Percentiles rank a stretch among this genome's conserved stretches.
Conservation (phyloP, 1,284 basidiomycete genomes). For the Xerocomus alliaceus region DNA sequence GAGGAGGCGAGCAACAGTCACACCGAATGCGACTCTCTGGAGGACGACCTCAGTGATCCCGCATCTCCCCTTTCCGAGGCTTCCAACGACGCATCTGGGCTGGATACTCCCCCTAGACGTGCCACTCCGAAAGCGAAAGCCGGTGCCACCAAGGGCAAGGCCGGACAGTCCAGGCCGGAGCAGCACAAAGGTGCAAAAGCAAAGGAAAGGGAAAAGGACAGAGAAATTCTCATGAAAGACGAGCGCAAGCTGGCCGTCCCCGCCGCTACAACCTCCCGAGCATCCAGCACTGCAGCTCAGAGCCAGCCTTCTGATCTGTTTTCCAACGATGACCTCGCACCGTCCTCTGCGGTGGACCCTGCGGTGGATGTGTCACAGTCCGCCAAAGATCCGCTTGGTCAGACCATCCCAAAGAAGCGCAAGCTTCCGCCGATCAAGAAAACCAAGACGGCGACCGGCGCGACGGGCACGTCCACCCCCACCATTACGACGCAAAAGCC, state of each 20-base stretch:
- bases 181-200: slow-evolving; percentile 28
- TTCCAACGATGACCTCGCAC: slow-evolving; percentile 32
- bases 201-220: slow-evolving; percentile 40
- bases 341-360: slow-evolving; percentile 21
- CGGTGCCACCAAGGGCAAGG: slow-evolving; percentile 34
- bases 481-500: slow-evolving; percentile 41
- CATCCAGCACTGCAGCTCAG: slow-evolving; percentile 38
- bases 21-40: slow-evolving; percentile 25
- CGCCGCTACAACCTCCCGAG: slow-evolving; percentile 24
- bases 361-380: slow-evolving; percentile 39
- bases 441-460: slow-evolving; percentile 52
- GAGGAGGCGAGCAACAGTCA: slow-evolving; percentile 38
- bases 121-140: slow-evolving; percentile 34
- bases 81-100: slow-evolving; percentile 41
- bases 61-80: slow-evolving; percentile 18
- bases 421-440: slow-evolving; percentile 79
- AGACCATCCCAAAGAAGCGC: slow-evolving; percentile 56
- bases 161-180: slow-evolving; percentile 19
- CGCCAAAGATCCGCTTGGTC: slow-evolving; percentile 22
- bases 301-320: slow-evolving; percentile 38
- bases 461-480: slow-evolving; percentile 37
- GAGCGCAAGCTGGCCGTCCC: slow-evolving; percentile 44
- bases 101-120: slow-evolving; percentile 38
- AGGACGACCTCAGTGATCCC: slow-evolving; percentile 28
- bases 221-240: slow-evolving; percentile 47